phyloP scores from a whole-genome alignment of 2,329 filamentous ascomycete genomes.

The Aspergillus jensenii region DNA sequence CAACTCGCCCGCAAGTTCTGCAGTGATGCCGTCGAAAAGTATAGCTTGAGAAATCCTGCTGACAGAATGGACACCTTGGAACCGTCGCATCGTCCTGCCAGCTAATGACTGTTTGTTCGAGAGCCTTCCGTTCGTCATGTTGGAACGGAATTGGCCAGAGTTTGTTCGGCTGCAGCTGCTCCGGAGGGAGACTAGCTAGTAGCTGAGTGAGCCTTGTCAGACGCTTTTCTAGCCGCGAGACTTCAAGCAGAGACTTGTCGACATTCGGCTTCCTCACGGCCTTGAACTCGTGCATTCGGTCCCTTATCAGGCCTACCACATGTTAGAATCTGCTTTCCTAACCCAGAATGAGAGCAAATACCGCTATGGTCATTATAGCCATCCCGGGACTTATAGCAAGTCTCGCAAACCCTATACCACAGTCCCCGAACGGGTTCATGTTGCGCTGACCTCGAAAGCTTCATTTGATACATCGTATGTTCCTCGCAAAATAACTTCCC shows the following conservation, averaged over 20 bases:
- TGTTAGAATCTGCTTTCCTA: neutral
- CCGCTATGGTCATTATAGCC: slow-evolving; percentile 89
- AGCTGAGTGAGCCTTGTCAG: slow-evolving; percentile 86
- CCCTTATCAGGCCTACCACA: slow-evolving; percentile 57
- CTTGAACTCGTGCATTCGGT: slow-evolving; percentile 71
- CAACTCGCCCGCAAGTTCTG: slow-evolving; percentile 85
- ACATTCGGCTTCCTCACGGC: slow-evolving; percentile 72
- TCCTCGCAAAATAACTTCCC: slow-evolving; percentile 93
- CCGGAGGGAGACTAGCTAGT: slow-evolving; percentile 71
- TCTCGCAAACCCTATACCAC: slow-evolving; percentile 96
- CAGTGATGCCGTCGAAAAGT: slow-evolving; percentile 93
- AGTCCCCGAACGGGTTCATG: slow-evolving; percentile 87
- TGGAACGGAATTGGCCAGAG: slow-evolving; percentile 60
- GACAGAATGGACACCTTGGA: slow-evolving; percentile 82
- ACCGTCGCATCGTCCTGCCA: slow-evolving; percentile 93
- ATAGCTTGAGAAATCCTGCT: slow-evolving; percentile 93
- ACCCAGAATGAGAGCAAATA: slow-evolving; percentile 17
- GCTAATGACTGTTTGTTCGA: slow-evolving; percentile 89
- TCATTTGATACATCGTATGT: slow-evolving; percentile 99
- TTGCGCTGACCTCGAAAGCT: slow-evolving; percentile 81
- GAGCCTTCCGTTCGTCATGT: slow-evolving; percentile 71
- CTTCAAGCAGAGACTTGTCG: slow-evolving; percentile 82
- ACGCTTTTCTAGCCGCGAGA: slow-evolving; percentile 86
- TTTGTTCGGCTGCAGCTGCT: slow-evolving; percentile 56
- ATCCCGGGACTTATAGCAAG: slow-evolving; percentile 95